Base-by-base conservation (phyloP, 192 early-diverging fungal genomes). In the Powellomyces hirtus region DNA sequence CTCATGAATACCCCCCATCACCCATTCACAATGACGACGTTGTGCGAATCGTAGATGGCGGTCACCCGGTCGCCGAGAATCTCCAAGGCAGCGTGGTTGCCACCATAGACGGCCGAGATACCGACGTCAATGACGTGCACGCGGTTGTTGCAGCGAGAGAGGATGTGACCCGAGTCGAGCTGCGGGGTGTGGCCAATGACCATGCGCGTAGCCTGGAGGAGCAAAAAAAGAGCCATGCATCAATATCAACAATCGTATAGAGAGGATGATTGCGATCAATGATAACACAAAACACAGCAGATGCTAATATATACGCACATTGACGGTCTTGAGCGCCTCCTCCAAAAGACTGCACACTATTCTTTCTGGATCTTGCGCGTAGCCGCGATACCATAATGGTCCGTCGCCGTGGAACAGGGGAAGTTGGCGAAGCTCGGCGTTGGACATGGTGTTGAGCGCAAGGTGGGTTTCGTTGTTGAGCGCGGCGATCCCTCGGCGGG, bases 101-200 rank as follows among this genome's bases (percentile, higher is more conserved):
- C 73, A n/a, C 88, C 90, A 75, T 90, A 92, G 29, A 74, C 81
- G 11, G 56, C 59, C 37, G 86, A 87, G 38, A 90, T 89, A 20
- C 90, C 90, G 26, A 90, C 87, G 62, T 92, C 90, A 64, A 92
- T 86, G 33, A 90, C 75, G 57, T 86, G 72, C 30, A 87, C 79
- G 27, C 76, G 75, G 14, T 83, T 83, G 36, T 84, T 71, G 70
- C 87, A 92, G 0, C 86, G 76, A 24, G 86, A 81, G 7, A 81
- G 66, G 37, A 92, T 86, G 37, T 78, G 24, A 44, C 59, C 88
- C 73, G 44, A 1, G 20, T 75, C 72, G 0, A 65, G 71, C 59
- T 90, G 89, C 13, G 82, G 77, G 0, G 88, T 90, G 51, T 90
- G 89, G 20, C 89, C 90, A 14, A 90, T 75, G 18, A 92, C 81